Conservation (phyloP, 2,329 filamentous ascomycete genomes). For the Penicillium sp. region DNA sequence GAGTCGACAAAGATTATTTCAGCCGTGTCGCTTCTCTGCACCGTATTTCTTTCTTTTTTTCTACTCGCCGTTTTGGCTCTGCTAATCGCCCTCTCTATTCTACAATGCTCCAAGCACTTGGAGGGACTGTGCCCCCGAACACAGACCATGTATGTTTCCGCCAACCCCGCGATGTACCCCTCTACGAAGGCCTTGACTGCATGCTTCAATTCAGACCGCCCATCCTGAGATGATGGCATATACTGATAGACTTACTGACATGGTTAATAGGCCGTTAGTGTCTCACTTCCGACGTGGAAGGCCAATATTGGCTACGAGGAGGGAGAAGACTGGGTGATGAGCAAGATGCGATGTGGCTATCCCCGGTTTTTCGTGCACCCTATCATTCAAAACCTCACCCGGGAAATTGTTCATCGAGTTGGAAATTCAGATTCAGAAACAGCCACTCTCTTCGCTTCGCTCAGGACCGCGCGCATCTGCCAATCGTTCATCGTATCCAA, state of each 20-base stretch:
- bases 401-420: constrained; percentile 63
- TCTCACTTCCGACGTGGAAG: constrained; percentile 90
- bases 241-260: constrained; percentile 6
- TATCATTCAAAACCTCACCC: constrained; percentile 70
- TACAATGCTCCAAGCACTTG: constrained; percentile 48
- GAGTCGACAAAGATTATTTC: constrained; percentile 11
- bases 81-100: constrained; percentile 3
- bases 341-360: constrained; percentile 84
- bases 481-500: constrained; percentile 63
- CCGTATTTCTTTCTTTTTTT: constrained; percentile 2
- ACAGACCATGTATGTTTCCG: constrained; percentile 67
- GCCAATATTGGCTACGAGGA: constrained; percentile 93
- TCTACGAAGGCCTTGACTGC: constrained; percentile 6
- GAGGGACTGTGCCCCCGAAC: constrained; percentile 72
- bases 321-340: constrained; percentile 80
- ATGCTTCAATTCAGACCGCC: too few relatives aligned
- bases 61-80: constrained; percentile 5
- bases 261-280: constrained; percentile 76
- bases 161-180: constrained; percentile 23
- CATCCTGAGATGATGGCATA: too few relatives aligned
- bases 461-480: constrained; percentile 67
- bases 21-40: constrained; percentile 1
- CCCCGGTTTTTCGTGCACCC: constrained; percentile 93
- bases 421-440: constrained; percentile 54
- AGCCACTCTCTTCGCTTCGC: constrained; percentile 80